Percentiles rank a stretch among this genome's conserved stretches.
Evolutionary conservation across 1,284 basidiomycete species (phyloP).

Genomic region (Volvariella surrecta): DNA sequence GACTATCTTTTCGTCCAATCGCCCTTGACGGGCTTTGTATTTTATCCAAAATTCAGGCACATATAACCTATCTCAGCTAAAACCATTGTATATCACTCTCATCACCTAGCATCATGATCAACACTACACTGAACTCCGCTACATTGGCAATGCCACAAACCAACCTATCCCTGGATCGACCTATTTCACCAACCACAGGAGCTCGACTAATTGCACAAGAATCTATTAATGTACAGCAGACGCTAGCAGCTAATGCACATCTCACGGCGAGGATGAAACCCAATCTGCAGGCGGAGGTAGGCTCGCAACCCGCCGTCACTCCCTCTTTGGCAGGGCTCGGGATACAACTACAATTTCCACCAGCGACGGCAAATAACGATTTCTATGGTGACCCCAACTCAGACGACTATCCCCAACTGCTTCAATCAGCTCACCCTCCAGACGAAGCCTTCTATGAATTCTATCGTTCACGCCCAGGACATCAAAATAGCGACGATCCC

Average conservation of each 20-base stretch:
- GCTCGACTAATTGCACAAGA: too few relatives aligned
- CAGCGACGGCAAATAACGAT: background rate
- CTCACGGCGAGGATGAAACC: too few relatives aligned
- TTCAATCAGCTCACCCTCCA: background rate
- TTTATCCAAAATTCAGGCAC: background rate
- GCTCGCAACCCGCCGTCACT: background rate
- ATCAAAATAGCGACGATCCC: too few relatives aligned
- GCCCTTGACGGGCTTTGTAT: conserved; percentile 12
- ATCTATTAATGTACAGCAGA: too few relatives aligned
- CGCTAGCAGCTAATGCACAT: too few relatives aligned
- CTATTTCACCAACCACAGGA: background rate
- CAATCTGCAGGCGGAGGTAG: too few relatives aligned
- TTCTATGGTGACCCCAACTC: background rate
- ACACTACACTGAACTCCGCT: background rate
- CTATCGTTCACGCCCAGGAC: background rate
- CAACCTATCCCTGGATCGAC: background rate
- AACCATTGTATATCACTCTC: background rate
- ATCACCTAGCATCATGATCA: background rate
- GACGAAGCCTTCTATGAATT: background rate
- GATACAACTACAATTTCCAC: background rate
- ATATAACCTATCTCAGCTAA: background rate
- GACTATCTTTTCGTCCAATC: background rate
- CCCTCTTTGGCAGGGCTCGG: background rate
- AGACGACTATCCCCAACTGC: background rate
- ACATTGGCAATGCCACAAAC: background rate